These are phyloP conservation scores for Ulmus americana DNA, from an alignment of 331 rosid species.

Conservation along the genomic window DNA sequence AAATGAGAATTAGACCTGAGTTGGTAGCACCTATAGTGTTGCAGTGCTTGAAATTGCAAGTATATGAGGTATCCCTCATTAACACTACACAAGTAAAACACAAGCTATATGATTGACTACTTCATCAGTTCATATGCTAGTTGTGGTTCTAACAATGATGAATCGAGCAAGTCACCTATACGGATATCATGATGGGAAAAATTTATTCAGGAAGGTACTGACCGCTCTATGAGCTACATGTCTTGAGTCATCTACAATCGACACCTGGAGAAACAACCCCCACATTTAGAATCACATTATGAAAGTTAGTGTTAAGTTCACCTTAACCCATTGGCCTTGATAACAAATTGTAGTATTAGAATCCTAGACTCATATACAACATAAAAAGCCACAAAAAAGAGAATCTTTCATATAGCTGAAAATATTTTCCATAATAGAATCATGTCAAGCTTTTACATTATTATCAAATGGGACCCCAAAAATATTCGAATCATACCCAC, in stretches of 20 bases:
- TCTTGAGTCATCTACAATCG: slow-evolving; percentile 60
- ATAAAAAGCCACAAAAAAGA: not conserved
- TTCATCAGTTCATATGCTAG: slow-evolving; percentile 3
- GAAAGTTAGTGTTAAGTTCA: not conserved
- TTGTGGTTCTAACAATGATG: not conserved
- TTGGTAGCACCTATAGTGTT: slow-evolving; percentile 70
- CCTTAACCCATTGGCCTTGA: not conserved
- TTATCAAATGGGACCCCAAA: not conserved
- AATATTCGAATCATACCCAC: not conserved
- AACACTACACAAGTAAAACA: slow-evolving; percentile 43
- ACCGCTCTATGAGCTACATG: slow-evolving; percentile 43
- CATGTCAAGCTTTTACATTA: not conserved
- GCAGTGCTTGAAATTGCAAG: slow-evolving; percentile 79
- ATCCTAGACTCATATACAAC: not conserved
- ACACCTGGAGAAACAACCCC: slow-evolving; percentile 31
- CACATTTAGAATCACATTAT: not conserved
- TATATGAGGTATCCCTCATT: slow-evolving; percentile 86
- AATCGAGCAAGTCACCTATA: slow-evolving; percentile 43
- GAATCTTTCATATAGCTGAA: not conserved
- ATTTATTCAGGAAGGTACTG: slow-evolving; percentile 59
- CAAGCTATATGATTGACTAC: slow-evolving; percentile 9
- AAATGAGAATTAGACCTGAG: slow-evolving; percentile 55
- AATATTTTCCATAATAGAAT: not conserved
- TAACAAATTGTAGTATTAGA: not conserved
- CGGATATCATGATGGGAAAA: slow-evolving; percentile 88